A percentile compares a stretch with the other conserved stretches of the same genome.
Conservation (phyloP, 1,139 yeast genomes). For the Chernovozyma aurita region DNA sequence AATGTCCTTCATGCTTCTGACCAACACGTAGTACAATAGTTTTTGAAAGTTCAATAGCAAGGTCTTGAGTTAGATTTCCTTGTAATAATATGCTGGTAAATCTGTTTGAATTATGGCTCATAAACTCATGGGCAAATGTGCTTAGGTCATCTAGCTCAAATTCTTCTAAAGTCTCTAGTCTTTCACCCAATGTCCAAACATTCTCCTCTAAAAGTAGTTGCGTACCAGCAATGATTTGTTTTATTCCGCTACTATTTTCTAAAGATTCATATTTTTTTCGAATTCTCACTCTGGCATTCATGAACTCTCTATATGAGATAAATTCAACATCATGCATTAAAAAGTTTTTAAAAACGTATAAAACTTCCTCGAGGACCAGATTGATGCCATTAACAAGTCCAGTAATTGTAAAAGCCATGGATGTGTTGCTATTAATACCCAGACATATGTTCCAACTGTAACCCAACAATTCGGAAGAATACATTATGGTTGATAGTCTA, state of each 20-base stretch:
- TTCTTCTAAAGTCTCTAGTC: conserved; percentile 35
- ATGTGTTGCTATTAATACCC: conserved; percentile 45
- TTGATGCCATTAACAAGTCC: conserved; percentile 43
- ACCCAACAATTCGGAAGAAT: conserved; percentile 47
- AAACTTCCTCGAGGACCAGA: conserved; percentile 20
- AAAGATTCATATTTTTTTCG: conserved; percentile 40
- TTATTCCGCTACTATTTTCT: conserved; percentile 33
- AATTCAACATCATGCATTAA: conserved; percentile 9
- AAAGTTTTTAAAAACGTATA: conserved; percentile 15
- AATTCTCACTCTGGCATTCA: conserved; percentile 39
- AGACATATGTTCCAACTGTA: conserved; percentile 53
- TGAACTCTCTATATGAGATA: conserved; percentile 28
- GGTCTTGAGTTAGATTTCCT: conserved; percentile 35
- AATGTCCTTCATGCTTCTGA: conserved; percentile 6
- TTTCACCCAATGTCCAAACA: conserved; percentile 47
- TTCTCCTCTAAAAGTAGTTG: conserved; percentile 49
- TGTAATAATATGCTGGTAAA: conserved; percentile 42
- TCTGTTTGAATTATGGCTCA: conserved; percentile 14
- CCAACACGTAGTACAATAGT: conserved; percentile 6
- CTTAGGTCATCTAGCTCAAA: conserved; percentile 20
- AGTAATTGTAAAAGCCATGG: conserved; percentile 43
- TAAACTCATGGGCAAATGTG: conserved; percentile 15
- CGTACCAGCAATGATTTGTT: conserved; percentile 42
- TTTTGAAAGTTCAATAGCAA: conserved; percentile 11
- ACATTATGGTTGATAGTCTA: conserved; percentile 34